A percentile compares a stretch with the other conserved stretches of the same genome.
Conservation (phyloP, 2,329 filamentous ascomycete species). For the Aspergillus pseudonomiae region DNA sequence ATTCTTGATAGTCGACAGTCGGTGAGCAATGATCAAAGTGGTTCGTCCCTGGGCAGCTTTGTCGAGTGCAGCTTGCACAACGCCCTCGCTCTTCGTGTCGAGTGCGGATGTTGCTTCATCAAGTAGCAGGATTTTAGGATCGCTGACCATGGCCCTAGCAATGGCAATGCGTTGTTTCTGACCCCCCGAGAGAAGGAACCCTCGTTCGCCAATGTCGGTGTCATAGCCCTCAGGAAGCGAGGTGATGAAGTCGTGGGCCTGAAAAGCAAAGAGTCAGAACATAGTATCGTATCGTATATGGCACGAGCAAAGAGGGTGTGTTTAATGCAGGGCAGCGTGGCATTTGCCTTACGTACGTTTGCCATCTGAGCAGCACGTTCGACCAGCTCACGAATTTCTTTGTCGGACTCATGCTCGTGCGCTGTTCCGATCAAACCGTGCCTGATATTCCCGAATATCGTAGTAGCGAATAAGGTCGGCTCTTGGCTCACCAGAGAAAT, state of each 20-base stretch:
- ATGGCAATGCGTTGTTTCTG: conserved; percentile 86
- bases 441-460: conserved; percentile 78
- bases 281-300: background rate
- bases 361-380: conserved; percentile 27
- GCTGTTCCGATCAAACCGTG: conserved; percentile 61
- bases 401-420: background rate
- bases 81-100: conserved; percentile 82
- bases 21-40: conserved; percentile 45
- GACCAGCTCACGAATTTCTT: conserved; percentile 6
- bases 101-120: conserved; percentile 88
- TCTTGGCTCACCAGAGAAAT: conserved; percentile 86
- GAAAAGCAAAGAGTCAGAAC: background rate
- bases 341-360: conserved; percentile 40
- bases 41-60: conserved; percentile 61
- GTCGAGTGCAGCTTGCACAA: conserved; percentile 82
- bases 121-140: conserved; percentile 80
- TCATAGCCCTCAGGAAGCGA: conserved; percentile 64
- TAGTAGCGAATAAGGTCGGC: conserved; percentile 77
- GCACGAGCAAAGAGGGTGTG: background rate
- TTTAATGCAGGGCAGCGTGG: background rate
- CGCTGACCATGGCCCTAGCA: conserved; percentile 75
- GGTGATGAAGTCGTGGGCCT: conserved; percentile 77
- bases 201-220: conserved; percentile 17
- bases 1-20: conserved; percentile 43
- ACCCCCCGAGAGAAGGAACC: conserved; percentile 16